Evolutionary conservation across 1,284 basidiomycete genomes (phyloP).

Genomic region (Hemileia vastatrix): DNA sequence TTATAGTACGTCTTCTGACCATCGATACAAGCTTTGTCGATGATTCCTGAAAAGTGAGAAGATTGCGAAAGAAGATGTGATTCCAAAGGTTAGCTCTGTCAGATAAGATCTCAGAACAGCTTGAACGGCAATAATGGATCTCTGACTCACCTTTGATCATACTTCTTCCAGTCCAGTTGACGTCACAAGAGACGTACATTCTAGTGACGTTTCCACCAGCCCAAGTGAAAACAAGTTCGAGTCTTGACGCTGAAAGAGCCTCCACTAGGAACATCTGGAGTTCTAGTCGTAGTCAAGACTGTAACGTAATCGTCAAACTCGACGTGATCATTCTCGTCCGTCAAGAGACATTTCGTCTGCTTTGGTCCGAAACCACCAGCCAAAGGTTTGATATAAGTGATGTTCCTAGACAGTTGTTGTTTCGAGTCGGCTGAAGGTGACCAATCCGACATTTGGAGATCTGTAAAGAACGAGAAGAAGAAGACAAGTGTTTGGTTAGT

Average conservation of each 20-base stretch:
- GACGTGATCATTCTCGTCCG: conserved; percentile 68
- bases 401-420: conserved; percentile 66
- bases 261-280: conserved; percentile 89
- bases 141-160: conserved; percentile 73
- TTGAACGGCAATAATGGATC: neutral
- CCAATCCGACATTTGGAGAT: conserved; percentile 89
- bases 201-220: conserved; percentile 65
- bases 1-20: conserved; percentile 82
- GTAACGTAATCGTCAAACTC: conserved; percentile 77
- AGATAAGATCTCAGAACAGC: no score
- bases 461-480: conserved; percentile 47
- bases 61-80: neutral
- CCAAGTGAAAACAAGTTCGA: conserved; percentile 87
- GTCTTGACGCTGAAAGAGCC: conserved; percentile 88
- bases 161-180: conserved; percentile 92
- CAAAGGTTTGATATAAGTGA: conserved; percentile 92
- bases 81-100: neutral
- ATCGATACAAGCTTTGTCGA: conserved; percentile 83
- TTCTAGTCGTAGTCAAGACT: conserved; percentile 78
- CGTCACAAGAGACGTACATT: conserved; percentile 76
- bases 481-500: no score
- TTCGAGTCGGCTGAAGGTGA: conserved; percentile 55
- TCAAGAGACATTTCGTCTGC: conserved; percentile 75
- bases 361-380: conserved; percentile 79
- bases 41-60: conserved; percentile 58